Evolutionary conservation across 2,329 filamentous ascomycete species (phyloP).

Genomic region (Colletotrichum sp.): DNA sequence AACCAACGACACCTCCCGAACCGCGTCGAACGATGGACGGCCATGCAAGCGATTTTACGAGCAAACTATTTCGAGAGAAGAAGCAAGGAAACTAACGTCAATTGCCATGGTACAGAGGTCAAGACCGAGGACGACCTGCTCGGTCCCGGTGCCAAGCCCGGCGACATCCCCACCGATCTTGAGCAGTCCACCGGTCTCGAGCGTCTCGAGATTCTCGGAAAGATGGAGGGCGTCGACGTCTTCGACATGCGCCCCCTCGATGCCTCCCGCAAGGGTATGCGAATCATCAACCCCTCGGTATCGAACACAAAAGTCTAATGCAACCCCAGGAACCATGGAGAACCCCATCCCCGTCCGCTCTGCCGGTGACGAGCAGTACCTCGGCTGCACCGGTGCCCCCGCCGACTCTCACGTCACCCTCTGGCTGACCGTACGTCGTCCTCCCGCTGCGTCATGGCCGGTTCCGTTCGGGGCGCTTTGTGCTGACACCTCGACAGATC

Average conservation of each 20-base stretch:
- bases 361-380: constrained; percentile 94
- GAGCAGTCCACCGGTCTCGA: constrained; percentile 97
- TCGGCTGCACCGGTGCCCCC: constrained; percentile 93
- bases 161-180: constrained; percentile 90
- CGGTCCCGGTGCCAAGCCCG: constrained; percentile 79
- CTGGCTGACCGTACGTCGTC: constrained; percentile 82
- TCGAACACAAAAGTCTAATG: constrained; percentile 25
- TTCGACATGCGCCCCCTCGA: constrained; percentile 99
- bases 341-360: constrained; percentile 91
- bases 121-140: constrained; percentile 82
- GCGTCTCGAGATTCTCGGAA: constrained; percentile 97
- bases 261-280: constrained; percentile 79
- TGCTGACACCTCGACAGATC: constrained; percentile 56
- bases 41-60: not conserved
- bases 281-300: not conserved
- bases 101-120: constrained; percentile 68
- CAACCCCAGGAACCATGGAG: constrained; percentile 76
- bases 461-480: not conserved
- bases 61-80: not conserved
- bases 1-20: constrained; percentile 8
- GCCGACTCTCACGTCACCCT: constrained; percentile 89
- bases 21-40: constrained; percentile 7
- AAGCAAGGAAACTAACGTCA: constrained; percentile 4
- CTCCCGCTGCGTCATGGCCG: constrained; percentile 11
- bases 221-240: constrained; percentile 97